Evolutionary conservation across 2,329 filamentous ascomycete genomes (phyloP), one percentile per base, ranked within the genome.

Genomic region (Pleomassaria siparia): DNA sequence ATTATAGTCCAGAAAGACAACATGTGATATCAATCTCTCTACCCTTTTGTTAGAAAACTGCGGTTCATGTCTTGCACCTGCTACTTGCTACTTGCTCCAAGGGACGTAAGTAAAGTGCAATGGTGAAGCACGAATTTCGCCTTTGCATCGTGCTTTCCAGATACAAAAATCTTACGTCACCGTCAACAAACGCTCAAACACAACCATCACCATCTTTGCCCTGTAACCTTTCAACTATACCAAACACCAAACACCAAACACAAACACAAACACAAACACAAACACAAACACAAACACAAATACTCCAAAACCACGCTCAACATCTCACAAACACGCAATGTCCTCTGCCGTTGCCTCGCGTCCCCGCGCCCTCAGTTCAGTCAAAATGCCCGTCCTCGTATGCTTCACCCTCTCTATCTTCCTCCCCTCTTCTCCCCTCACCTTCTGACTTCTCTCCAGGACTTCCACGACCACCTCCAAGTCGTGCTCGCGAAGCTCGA

Each of bases 401-500:
- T n/a, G n/a, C n/a, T n/a, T n/a, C n/a, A n/a, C n/a, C n/a, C n/a
- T n/a, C n/a, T n/a, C n/a, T n/a, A n/a, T n/a, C n/a, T n/a, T n/a
- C n/a, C n/a, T n/a, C n/a, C n/a, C n/a, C n/a, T n/a, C n/a, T n/a
- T n/a, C n/a, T n/a, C n/a, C n/a, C n/a, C n/a, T n/a, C n/a, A n/a
- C n/a, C n/a, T n/a, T n/a, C n/a, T n/a, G n/a, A 10, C 20, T 18
- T 8, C 5, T 20, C 6, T 25, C 16, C 8, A 35, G 28, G 28
- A 21, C n/a, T 36, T 39, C 30, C 33, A 54, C 26, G 28, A 49
- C 26, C 39, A 40, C 21, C 44, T 56, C 15, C 47, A 51, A 24
- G 43, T 48, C 30, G 50, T 60, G 39, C 39, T 62, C 21, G 35
- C 55, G 13, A 67, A 68, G 55, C 47, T 69, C 29, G 46, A 54